Percentiles rank a stretch among this genome's conserved stretches.
Conservation (phyloP, 73 alveolate species). For the Stentor coeruleus region DNA sequence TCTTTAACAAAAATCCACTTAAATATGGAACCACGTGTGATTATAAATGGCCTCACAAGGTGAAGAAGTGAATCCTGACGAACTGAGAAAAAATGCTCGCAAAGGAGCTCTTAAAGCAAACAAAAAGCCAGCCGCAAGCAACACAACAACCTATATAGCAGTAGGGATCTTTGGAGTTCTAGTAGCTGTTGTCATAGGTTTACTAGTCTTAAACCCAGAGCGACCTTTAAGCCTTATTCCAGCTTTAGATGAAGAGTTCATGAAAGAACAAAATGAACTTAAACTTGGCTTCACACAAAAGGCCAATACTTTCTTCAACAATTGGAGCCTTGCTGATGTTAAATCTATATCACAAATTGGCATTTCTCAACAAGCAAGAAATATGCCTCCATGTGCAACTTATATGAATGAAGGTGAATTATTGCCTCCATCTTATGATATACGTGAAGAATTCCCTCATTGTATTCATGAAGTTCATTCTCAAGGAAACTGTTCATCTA, state of each 20-base stretch:
- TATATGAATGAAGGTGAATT: constrained; percentile 50
- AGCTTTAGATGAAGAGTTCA: constrained; percentile 41
- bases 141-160: constrained; percentile 33
- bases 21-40: constrained; percentile 14
- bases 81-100: constrained; percentile 17
- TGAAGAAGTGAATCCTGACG: not conserved
- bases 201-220: constrained; percentile 50
- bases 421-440: constrained; percentile 59
- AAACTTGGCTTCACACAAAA: constrained; percentile 52
- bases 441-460: constrained; percentile 48
- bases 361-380: constrained; percentile 58
- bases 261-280: constrained; percentile 42
- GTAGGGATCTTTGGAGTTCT: constrained; percentile 39
- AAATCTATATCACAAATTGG: constrained; percentile 46
- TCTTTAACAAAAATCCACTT: too few relatives aligned
- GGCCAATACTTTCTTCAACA: constrained; percentile 56
- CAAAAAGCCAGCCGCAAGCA: constrained; percentile 9
- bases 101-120: constrained; percentile 27
- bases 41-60: constrained; percentile 20
- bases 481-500: constrained; percentile 69
- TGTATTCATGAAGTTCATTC: constrained; percentile 45
- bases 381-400: constrained; percentile 37
- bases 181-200: constrained; percentile 39
- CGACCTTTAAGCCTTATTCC: constrained; percentile 46
- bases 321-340: constrained; percentile 63